A percentile compares a stretch with the other conserved stretches of the same genome.
Conservation (phyloP, 345 rosid genomes). For the Rhodomyrtus tomentosa region DNA sequence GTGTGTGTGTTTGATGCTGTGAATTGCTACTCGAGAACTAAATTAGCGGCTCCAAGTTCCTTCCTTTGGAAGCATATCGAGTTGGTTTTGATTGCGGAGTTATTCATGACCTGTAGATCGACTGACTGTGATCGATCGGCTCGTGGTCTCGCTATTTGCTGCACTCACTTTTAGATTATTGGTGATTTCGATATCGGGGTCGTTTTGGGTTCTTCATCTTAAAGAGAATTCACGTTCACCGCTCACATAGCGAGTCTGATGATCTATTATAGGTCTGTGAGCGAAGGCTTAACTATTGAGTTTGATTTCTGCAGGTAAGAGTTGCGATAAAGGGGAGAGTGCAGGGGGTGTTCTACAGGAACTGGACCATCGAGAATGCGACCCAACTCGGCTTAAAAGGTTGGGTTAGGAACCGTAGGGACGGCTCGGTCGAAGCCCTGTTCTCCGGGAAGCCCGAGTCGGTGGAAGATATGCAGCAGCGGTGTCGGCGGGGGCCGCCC, state of each 20-base stretch:
- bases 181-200: neutral
- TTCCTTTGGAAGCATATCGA: neutral
- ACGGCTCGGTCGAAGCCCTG: conserved; percentile 83
- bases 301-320: conserved; percentile 40
- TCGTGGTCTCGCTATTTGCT: neutral
- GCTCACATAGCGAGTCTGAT: neutral
- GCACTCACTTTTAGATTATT: neutral
- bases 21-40: neutral
- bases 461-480: conserved; percentile 74
- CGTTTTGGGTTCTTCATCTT: neutral
- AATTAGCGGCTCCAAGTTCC: neutral
- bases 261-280: neutral
- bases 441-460: conserved; percentile 53
- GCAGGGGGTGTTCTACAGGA: conserved; percentile 84
- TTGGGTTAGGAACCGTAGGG: conserved; percentile 86
- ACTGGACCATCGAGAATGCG: conserved; percentile 82
- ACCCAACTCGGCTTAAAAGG: conserved; percentile 65
- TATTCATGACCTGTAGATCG: neutral
- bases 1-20: neutral
- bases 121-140: neutral
- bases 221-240: neutral
- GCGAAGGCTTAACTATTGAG: neutral
- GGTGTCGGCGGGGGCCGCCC: conserved; percentile 80
- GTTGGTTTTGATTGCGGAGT: neutral
- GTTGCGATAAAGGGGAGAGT: conserved; percentile 69